Evolutionary conservation across 768 basidiomycete species (phyloP).

Genomic region (Sarcomyxa edulis): DNA sequence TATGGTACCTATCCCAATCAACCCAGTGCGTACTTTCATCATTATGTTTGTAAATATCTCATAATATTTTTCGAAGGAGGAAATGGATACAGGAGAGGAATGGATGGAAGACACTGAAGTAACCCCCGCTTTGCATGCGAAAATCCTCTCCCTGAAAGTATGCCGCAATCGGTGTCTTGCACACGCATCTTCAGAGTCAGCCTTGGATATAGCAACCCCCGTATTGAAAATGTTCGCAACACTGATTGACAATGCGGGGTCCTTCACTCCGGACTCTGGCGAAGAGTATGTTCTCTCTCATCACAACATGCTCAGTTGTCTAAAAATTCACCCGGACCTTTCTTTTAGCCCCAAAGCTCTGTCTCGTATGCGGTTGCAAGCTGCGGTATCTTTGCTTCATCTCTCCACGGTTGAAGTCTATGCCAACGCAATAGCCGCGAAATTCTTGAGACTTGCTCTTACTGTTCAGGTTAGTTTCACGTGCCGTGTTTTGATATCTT

Average conservation of each 20-base stretch:
- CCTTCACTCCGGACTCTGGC: conserved; percentile 36
- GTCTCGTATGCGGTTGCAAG: conserved; percentile 79
- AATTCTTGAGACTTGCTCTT: conserved; percentile 68
- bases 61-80: conserved; percentile 34
- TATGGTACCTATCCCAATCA: conserved; percentile 45
- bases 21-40: conserved; percentile 33
- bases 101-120: conserved; percentile 74
- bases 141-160: conserved; percentile 74
- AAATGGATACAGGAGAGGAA: conserved; percentile 59
- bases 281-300: conserved; percentile 37
- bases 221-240: conserved; percentile 72
- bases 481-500: conserved; percentile 3
- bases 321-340: not conserved
- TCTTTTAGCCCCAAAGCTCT: conserved; percentile 51
- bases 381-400: conserved; percentile 76
- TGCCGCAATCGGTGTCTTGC: conserved; percentile 77
- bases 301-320: not conserved
- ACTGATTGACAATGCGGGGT: conserved; percentile 66
- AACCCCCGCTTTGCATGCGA: conserved; percentile 54
- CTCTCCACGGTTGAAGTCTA: conserved; percentile 58
- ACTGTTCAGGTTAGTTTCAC: conserved; percentile 65
- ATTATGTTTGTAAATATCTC: not conserved
- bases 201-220: conserved; percentile 65
- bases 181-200: conserved; percentile 51
- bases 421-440: conserved; percentile 46